Evolutionary conservation across 2,329 filamentous ascomycete species (phyloP).

Genomic region (Berkeleyomyces basicola): DNA sequence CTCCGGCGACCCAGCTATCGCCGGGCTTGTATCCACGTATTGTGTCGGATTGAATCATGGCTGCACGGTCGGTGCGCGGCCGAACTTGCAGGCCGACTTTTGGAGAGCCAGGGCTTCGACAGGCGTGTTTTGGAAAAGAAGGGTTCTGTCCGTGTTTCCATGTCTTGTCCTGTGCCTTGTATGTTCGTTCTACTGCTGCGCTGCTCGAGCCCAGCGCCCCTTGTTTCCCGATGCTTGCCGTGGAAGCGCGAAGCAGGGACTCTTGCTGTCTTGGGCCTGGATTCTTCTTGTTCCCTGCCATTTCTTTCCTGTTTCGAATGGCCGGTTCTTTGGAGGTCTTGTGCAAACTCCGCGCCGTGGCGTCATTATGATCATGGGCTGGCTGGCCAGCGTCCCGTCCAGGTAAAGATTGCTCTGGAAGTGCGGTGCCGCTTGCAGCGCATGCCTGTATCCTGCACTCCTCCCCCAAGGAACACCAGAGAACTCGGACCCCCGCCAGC

Average conservation of each 20-base stretch:
- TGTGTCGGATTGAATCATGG: no score
- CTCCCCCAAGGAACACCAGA: neutral
- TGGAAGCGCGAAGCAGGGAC: no score
- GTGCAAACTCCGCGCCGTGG: neutral
- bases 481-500: neutral
- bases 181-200: no score
- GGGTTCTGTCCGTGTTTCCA: neutral
- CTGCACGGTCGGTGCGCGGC: no score
- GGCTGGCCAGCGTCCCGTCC: neutral
- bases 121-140: neutral
- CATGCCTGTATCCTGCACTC: neutral
- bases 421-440: no score
- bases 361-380: neutral
- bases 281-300: neutral
- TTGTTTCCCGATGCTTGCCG: no score
- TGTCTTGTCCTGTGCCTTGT: neutral
- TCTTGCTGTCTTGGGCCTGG: no score
- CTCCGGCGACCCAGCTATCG: no score
- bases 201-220: no score
- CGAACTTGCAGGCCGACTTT: no score
- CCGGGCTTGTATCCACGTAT: no score
- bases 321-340: neutral
- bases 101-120: neutral
- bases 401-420: neutral
- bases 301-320: neutral